Base-by-base conservation (phyloP, 2,329 filamentous ascomycete species). In the Orbilia oligospora region DNA sequence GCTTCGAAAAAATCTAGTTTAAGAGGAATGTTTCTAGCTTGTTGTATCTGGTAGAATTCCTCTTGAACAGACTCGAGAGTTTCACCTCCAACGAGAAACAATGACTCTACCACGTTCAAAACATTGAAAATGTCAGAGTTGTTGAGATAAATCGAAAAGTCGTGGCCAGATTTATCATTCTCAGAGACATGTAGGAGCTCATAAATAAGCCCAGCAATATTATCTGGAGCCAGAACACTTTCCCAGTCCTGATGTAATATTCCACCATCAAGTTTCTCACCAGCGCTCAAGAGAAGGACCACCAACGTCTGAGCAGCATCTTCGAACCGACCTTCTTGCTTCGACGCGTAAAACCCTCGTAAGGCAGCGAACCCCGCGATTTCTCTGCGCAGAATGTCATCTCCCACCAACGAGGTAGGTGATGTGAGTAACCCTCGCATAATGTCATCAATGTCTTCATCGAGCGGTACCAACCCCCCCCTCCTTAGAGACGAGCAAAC, bases 361-460 rank as follows among this genome's bases (percentile, higher is more conserved):
- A 78, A 36, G 9, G 75, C 75, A n/a, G 75, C 75, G 53, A 78
- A 78, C 6, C 75, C 75, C 18, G 75, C 68, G 24, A 78, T 68
- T 53, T 78, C 75, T 24, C 75, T 71, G 44, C 75, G 64, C 20
- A 78, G 63, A 33, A 78, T 63, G 20, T 77, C 73, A 30, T 77
- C 73, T 64, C 72, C 75, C 18, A 65, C 61, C 24, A 71, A 53
- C 3, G 61, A 64, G 16, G 44, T 61, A 12, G 75, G 75, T 6
- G 75, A 72, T 14, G 63, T 58, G 27, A 78, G 75, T 24, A 78
- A 55, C 4, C 64, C 55, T 22, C 38, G 68, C 49, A 78, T 63
- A 8, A 64, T 55, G 5, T 66, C 68, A 24, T 78, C 75, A 14
- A 78, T 68, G 14, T 78, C 75, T 49, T 24, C 38, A 20, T 78